phyloP scores from a whole-genome alignment of 75 land plant species.

The Pinus taeda region DNA sequence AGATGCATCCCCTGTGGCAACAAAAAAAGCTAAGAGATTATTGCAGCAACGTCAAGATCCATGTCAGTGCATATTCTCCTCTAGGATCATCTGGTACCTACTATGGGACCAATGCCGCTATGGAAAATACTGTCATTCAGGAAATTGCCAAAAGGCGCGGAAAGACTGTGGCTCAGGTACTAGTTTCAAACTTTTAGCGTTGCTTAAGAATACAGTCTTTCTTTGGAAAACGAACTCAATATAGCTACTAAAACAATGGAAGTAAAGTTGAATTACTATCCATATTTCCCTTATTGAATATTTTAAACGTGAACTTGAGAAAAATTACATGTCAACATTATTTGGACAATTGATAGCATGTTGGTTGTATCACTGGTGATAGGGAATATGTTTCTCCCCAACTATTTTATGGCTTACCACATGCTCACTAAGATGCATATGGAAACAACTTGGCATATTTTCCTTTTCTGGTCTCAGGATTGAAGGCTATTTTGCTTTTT shows the following conservation, averaged over 20 bases:
- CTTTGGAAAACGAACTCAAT: background rate
- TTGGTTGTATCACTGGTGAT: background rate
- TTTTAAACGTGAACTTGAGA: background rate
- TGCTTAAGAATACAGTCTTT: background rate
- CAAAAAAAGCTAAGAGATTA: constrained; percentile 50
- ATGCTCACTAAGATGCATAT: no score
- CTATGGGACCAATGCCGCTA: no score
- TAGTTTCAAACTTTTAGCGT: no score
- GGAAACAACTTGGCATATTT: no score
- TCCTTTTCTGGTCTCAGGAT: no score
- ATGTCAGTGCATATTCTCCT: constrained; percentile 51
- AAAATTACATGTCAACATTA: background rate
- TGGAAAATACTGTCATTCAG: no score
- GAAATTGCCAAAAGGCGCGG: constrained; percentile 24
- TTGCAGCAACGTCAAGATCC: constrained; percentile 41
- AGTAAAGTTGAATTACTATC: background rate
- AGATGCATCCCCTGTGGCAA: constrained; percentile 46
- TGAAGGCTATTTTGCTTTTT: background rate
- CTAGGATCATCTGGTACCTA: constrained; percentile 24
- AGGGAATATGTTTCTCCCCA: background rate
- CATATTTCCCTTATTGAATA: background rate
- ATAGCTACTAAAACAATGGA: no score
- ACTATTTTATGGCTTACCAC: no score
- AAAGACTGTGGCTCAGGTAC: constrained; percentile 50
- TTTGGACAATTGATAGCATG: background rate